Percentiles rank a stretch among this genome's conserved stretches.
These are phyloP conservation scores for Eucalyptus polybractea DNA, from an alignment of 345 rosid species.

Conservation along the genomic window DNA sequence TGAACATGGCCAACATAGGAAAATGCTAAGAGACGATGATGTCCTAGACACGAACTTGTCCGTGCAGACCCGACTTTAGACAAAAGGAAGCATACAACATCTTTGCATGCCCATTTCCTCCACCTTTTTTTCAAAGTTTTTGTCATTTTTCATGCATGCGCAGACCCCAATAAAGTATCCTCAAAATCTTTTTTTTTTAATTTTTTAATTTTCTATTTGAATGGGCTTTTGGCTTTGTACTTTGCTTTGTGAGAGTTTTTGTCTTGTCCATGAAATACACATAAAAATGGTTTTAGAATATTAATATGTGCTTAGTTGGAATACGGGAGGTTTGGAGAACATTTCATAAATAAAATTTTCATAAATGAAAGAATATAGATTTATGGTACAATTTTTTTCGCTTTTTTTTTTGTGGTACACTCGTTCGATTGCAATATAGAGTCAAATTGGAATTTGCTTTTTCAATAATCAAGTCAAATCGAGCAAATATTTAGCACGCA, in stretches of 20 bases:
- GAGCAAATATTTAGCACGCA: background rate
- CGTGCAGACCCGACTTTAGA: background rate
- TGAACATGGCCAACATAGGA: background rate
- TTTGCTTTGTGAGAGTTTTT: background rate
- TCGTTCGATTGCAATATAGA: background rate
- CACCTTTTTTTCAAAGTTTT: background rate
- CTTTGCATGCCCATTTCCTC: background rate
- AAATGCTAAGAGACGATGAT: background rate
- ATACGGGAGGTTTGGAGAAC: background rate
- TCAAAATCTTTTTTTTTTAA: background rate
- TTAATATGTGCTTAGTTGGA: background rate
- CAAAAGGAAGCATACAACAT: background rate
- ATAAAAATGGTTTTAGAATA: background rate
- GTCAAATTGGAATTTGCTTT: background rate
- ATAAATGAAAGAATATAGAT: background rate
- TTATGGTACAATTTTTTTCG: no score
- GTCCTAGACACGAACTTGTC: background rate
- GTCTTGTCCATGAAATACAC: background rate
- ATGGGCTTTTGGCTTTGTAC: background rate
- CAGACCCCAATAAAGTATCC: background rate
- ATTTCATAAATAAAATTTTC: background rate
- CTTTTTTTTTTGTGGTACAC: background rate
- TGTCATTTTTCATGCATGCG: background rate
- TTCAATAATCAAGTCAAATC: background rate
- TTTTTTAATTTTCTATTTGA: background rate